Percentiles rank a stretch among this genome's conserved stretches.
These are phyloP conservation scores for Seiridium cupressi DNA, from an alignment of 2,329 filamentous ascomycete genomes.

Conservation along the genomic window DNA sequence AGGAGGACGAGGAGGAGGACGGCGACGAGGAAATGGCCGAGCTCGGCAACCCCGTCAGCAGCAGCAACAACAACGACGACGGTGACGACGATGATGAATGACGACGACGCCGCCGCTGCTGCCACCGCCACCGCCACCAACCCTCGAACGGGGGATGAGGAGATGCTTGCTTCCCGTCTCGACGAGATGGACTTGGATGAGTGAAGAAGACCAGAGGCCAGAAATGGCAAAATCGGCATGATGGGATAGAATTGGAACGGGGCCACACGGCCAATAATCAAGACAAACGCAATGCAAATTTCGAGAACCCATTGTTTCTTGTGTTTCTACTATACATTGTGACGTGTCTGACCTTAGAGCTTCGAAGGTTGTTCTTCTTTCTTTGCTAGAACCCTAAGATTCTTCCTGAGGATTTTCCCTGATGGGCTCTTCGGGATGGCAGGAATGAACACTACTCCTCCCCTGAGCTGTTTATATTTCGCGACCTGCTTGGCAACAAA, in stretches of 20 bases:
- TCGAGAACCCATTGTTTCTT: too few relatives aligned
- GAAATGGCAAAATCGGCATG: too few relatives aligned
- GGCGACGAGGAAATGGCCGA: not conserved
- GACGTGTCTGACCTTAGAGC: slow-evolving; percentile 8
- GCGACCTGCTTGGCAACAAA: slow-evolving; percentile 25
- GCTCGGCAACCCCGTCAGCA: not conserved
- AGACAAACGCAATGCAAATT: too few relatives aligned
- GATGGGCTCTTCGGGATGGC: slow-evolving; percentile 34
- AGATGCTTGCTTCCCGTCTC: not conserved
- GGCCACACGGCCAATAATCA: too few relatives aligned
- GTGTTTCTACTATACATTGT: not conserved
- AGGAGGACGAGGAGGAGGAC: not conserved
- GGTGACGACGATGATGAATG: not conserved
- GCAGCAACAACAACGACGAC: not conserved
- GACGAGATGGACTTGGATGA: not conserved
- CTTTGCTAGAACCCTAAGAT: slow-evolving; percentile 27
- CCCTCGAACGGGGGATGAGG: not conserved
- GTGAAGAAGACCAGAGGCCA: too few relatives aligned
- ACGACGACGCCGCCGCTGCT: not conserved
- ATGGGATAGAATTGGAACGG: too few relatives aligned
- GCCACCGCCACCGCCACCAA: not conserved
- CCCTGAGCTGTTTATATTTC: slow-evolving; percentile 30
- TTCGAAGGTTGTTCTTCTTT: slow-evolving; percentile 16
- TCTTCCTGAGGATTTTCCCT: slow-evolving; percentile 33
- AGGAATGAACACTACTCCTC: slow-evolving; percentile 31